A percentile compares a stretch with the other conserved stretches of the same genome.
phyloP scores from a whole-genome alignment of 208 protist genomes.

The Wallacemonas sp. region DNA sequence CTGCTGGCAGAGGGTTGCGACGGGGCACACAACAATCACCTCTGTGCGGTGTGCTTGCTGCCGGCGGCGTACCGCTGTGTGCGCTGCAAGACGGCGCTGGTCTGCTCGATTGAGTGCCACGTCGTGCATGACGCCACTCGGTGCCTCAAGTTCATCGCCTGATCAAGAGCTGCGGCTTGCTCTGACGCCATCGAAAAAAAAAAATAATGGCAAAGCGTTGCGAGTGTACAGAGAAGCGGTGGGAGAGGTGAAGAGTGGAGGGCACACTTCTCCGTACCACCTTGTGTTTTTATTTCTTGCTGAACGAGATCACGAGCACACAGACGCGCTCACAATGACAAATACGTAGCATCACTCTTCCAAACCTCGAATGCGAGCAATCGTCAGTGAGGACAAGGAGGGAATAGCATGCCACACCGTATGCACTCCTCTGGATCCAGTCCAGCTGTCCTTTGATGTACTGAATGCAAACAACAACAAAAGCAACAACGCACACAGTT shows the following conservation, averaged over 20 bases:
- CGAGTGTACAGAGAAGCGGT: background rate
- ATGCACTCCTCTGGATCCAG: no score
- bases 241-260: no score
- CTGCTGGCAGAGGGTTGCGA: background rate
- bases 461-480: background rate
- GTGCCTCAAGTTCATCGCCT: conserved; percentile 81
- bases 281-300: no score
- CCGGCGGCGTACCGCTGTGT: conserved; percentile 66
- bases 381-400: no score
- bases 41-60: conserved; percentile 77
- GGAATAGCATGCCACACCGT: no score
- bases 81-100: conserved; percentile 62
- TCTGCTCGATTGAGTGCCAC: conserved; percentile 81
- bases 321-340: background rate
- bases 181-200: background rate
- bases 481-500: background rate
- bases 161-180: background rate
- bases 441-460: no score
- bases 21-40: conserved; percentile 31
- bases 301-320: background rate
- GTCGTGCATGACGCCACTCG: conserved; percentile 76
- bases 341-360: no score
- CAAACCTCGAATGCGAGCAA: no score
- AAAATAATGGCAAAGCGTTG: background rate
- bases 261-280: no score